Base-by-base conservation (phyloP, 345 rosid species). In the Pugionium dolabratum region DNA sequence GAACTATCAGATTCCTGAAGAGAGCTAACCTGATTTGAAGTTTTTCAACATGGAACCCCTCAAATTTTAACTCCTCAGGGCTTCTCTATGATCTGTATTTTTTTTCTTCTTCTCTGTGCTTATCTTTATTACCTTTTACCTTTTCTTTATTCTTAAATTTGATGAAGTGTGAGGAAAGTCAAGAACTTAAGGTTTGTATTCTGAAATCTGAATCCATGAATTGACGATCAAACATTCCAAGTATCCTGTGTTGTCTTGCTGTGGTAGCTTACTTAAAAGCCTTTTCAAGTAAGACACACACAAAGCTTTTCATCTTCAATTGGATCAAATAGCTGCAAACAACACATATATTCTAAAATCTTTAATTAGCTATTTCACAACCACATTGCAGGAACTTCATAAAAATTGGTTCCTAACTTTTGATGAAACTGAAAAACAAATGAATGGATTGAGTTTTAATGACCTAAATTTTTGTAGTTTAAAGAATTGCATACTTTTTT, bases 1-100 rank as follows among this genome's bases (percentile, higher is more conserved):
- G 94, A 78, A 86, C 97, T 40, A 85, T 93, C 80, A 82, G 98
- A 76, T 93, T 90, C 78, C 80, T 93, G 31, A 93, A 93, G 82
- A 93, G 85, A 81, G 96, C 96, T 62, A 86, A 89, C 75, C 78
- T 93, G 58, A 81, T 93, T 53, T 89, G 62, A 75, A 53, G 58
- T 34, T 66, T 28, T n/a, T 25, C 44, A 31, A 31, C 62, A 35
- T 59, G 45, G 31, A 66, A 43, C 4, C 64, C 49, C 61, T 47
- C 66, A 65, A 27, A 41, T 57, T 58, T 62, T 30, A 58, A 59
- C 61, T 59, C 59, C 66, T 59, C 50, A 34, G 46, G 39, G 57
- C 37, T 39, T 54, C 62, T 49, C 53, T 62, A 29, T 64, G 75
- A 56, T 72, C 27, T 40, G 59, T 51, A 51, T 32, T 64, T 59